Evolutionary conservation across 1,284 basidiomycete genomes (phyloP).

Genomic region (Phellinidium pouzarii): DNA sequence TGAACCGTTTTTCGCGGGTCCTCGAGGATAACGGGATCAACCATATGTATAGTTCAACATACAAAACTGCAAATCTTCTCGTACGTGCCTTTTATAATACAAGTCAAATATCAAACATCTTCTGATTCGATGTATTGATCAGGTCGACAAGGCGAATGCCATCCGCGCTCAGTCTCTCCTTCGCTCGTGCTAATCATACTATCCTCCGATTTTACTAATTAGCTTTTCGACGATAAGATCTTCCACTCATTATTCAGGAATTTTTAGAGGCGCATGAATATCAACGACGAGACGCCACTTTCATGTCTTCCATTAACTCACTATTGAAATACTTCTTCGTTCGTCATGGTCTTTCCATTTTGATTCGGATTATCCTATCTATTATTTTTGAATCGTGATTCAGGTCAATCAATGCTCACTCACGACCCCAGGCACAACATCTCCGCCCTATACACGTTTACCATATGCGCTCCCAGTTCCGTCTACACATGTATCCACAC

Average conservation of each 20-base stretch:
- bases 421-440: too few species aligned
- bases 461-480: background rate
- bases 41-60: constrained; percentile 81
- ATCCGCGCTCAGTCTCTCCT: constrained; percentile 38
- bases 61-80: constrained; percentile 77
- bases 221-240: too few species aligned
- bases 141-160: constrained; percentile 43
- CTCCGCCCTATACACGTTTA: too few species aligned
- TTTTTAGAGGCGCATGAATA: too few species aligned
- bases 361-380: too few species aligned
- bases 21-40: constrained; percentile 67
- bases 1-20: constrained; percentile 68
- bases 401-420: too few species aligned
- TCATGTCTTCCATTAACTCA: too few species aligned
- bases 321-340: too few species aligned
- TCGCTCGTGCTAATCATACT: constrained; percentile 31
- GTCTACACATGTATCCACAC: background rate
- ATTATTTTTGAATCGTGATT: too few species aligned
- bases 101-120: constrained; percentile 4
- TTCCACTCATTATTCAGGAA: too few species aligned
- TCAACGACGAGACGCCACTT: too few species aligned
- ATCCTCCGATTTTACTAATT: background rate
- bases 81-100: constrained; percentile 31
- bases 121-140: background rate
- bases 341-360: too few species aligned